These are phyloP conservation scores for Sanghuangporus weigelae DNA, from an alignment of 1,284 basidiomycete genomes.

Conservation along the genomic window DNA sequence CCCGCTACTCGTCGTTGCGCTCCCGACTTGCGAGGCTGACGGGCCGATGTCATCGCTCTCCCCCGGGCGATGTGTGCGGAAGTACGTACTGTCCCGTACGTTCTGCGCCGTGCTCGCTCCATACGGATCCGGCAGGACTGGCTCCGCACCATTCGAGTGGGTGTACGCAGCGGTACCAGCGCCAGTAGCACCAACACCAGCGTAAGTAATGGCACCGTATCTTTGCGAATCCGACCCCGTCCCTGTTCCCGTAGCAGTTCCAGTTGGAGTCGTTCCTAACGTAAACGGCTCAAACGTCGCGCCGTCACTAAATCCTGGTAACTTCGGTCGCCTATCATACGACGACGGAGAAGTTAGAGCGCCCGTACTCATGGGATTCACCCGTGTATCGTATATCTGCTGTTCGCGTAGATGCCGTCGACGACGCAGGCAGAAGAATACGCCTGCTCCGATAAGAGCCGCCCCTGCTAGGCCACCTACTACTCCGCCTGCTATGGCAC, in stretches of 20 bases:
- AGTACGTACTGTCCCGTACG: slow-evolving; percentile 9
- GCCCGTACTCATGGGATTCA: neutral
- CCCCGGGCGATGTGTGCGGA: neutral
- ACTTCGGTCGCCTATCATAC: neutral
- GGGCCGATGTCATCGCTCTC: slow-evolving; percentile 13
- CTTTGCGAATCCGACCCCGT: neutral
- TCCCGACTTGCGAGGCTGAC: slow-evolving; percentile 9
- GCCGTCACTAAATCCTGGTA: neutral
- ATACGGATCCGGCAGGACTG: neutral
- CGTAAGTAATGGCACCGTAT: neutral
- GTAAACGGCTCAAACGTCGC: slow-evolving; percentile 12
- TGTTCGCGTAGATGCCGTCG: neutral
- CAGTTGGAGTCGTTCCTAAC: neutral
- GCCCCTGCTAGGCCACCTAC: slow-evolving; percentile 11
- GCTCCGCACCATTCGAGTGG: neutral
- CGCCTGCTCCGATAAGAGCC: neutral
- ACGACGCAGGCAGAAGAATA: slow-evolving; percentile 13
- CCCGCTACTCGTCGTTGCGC: neutral
- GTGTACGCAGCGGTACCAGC: neutral
- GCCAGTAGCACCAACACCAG: neutral
- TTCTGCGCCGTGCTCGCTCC: neutral
- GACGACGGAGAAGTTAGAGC: neutral
- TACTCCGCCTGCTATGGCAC: slow-evolving; percentile 17
- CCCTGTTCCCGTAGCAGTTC: neutral
- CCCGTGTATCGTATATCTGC: neutral